phyloP scores from a whole-genome alignment of 2,329 filamentous ascomycete species.

The Ilyonectria destructans region DNA sequence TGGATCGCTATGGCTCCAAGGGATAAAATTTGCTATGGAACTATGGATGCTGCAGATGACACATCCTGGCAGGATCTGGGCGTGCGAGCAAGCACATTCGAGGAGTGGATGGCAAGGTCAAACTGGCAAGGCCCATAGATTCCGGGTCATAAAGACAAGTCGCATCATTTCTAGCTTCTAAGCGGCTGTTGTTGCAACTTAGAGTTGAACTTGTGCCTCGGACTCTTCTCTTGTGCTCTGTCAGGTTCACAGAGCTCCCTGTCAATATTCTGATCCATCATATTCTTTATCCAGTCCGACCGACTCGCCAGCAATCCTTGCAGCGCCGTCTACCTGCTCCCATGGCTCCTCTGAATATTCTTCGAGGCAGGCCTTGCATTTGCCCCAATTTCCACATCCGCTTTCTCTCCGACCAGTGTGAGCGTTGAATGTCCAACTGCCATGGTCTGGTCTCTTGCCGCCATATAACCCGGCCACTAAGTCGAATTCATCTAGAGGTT shows the following conservation, averaged over 20 bases:
- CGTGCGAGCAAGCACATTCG: slow-evolving; percentile 30
- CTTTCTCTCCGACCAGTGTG: neutral
- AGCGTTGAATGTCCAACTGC: neutral
- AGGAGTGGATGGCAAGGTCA: slow-evolving; percentile 30
- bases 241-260: too few species aligned
- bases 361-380: neutral
- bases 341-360: neutral
- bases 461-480: neutral
- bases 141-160: neutral
- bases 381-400: neutral
- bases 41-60: slow-evolving; percentile 7
- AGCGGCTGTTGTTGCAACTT: neutral
- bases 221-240: too few species aligned
- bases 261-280: too few species aligned
- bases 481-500: neutral
- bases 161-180: neutral
- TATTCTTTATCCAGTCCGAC: too few species aligned
- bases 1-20: slow-evolving; percentile 32
- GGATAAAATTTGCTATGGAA: slow-evolving; percentile 31
- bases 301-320: too few species aligned
- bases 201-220: too few species aligned
- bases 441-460: neutral
- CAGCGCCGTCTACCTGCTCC: neutral
- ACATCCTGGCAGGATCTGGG: slow-evolving; percentile 28
- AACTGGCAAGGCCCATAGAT: slow-evolving; percentile 18